Base-by-base conservation (phyloP, 495 filamentous ascomycete species). In the Podospora pseudopauciseta region DNA sequence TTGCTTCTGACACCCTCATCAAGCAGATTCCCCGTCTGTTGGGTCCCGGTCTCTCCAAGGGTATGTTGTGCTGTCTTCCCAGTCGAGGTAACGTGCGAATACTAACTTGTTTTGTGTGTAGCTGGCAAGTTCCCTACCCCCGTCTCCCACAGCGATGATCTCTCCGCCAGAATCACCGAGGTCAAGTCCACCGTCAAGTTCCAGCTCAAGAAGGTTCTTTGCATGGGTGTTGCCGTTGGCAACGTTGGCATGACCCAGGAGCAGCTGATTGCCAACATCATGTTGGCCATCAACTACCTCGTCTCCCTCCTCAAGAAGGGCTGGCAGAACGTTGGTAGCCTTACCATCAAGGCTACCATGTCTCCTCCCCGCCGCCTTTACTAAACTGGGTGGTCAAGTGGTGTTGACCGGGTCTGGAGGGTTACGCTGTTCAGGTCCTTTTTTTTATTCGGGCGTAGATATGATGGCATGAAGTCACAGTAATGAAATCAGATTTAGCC, bases 151-250 rank as follows among this genome's bases (percentile, higher is more conserved):
- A 80, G 85, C 78, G 95, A 99, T 78, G 95, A 98, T 77, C 88
- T 99, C 72, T 85, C 83, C 80, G 86, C 82, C 86, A 97, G 97
- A 89, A 91, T 97, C 84, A 96, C 81, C 85, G 95, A 99, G 79
- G 95, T 99, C 87, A 97, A 97, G 90, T 95, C 93, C 70, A 99
- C 96, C 77, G 97, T 99, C 88, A 99, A 99, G 89, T 99, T 99
- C 88, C 95, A 99, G 87, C 87, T 99, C 73, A 99, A 98, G 91
- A 99, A 99, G 90, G 95, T 99, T 76, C 88, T 99, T 71, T 99
- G 95, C 86, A 91, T 99, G 84, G 95, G 96, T 89, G 95, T 98
- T 75, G 95, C 95, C 73, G 92, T 99, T 73, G 95, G 95, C 76
- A 96, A 99, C 82, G 96, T 99, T 70, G 92, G 89, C 74, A 98